phyloP scores from a whole-genome alignment of 2,329 filamentous ascomycete species.

The Lecanicillium sp. region DNA sequence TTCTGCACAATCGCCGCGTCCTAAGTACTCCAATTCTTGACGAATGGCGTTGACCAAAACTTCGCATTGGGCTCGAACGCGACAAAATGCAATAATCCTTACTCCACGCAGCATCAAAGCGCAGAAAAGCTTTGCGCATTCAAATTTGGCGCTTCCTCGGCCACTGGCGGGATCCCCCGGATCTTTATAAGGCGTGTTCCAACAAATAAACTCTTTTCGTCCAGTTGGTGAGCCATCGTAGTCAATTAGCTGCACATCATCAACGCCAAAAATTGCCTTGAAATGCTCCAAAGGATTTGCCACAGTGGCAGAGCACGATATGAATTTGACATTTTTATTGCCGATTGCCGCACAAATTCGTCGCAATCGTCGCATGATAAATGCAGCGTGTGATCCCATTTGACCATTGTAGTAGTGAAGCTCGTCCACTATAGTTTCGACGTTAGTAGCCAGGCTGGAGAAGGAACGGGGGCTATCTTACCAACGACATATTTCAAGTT shows the following conservation, averaged over 20 bases:
- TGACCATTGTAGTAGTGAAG: slow-evolving; percentile 94
- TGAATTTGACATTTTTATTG: slow-evolving; percentile 77
- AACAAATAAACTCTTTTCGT: slow-evolving; percentile 90
- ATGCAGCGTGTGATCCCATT: slow-evolving; percentile 86
- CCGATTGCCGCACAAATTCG: slow-evolving; percentile 86
- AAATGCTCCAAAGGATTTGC: slow-evolving; percentile 90
- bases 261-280: slow-evolving; percentile 84
- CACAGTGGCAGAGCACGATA: slow-evolving; percentile 94
- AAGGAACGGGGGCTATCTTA: slow-evolving; percentile 17
- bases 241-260: slow-evolving; percentile 73
- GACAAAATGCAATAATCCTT: slow-evolving; percentile 86
- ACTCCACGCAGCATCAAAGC: slow-evolving; percentile 83
- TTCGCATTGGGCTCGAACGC: slow-evolving; percentile 83
- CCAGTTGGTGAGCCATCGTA: slow-evolving; percentile 87
- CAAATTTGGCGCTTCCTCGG: slow-evolving; percentile 70
- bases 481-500: slow-evolving; percentile 82
- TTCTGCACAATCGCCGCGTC: slow-evolving; percentile 63
- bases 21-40: slow-evolving; percentile 63
- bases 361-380: slow-evolving; percentile 85
- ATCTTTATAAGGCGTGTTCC: slow-evolving; percentile 95
- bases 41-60: slow-evolving; percentile 72
- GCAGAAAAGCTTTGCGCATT: slow-evolving; percentile 86
- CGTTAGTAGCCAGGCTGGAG: slow-evolving; percentile 7
- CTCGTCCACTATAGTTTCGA: slow-evolving; percentile 54
- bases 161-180: slow-evolving; percentile 80